A percentile compares a stretch with the other conserved stretches of the same genome.
These are phyloP conservation scores for Kalmusia sp. DNA, from an alignment of 2,329 filamentous ascomycete genomes.

Conservation along the genomic window DNA sequence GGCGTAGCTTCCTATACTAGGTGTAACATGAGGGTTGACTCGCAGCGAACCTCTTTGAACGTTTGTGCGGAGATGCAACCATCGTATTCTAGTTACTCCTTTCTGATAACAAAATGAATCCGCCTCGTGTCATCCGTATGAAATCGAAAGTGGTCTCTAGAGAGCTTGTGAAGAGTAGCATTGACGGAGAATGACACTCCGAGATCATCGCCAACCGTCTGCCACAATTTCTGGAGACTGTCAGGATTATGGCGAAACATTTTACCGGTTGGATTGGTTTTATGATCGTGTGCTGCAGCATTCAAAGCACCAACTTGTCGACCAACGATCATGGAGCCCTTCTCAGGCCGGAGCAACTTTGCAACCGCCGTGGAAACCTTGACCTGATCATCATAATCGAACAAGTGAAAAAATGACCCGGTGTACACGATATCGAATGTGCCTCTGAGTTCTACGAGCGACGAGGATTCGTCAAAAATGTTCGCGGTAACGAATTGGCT, in stretches of 20 bases:
- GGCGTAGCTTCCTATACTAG: constrained; percentile 10
- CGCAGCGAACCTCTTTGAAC: not conserved
- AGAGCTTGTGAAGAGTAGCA: constrained; percentile 19
- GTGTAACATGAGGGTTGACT: constrained; percentile 15
- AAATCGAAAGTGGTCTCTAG: constrained; percentile 15
- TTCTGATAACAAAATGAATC: constrained; percentile 29
- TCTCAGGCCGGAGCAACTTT: constrained; percentile 43
- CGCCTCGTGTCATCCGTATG: constrained; percentile 22
- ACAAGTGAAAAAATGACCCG: constrained; percentile 53
- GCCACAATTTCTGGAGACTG: constrained; percentile 48
- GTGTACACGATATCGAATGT: constrained; percentile 50
- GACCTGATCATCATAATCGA: constrained; percentile 43
- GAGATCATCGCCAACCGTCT: constrained; percentile 43
- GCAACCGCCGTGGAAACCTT: constrained; percentile 42
- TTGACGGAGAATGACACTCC: constrained; percentile 33
- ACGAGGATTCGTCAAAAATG: constrained; percentile 47
- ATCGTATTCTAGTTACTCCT: constrained; percentile 19
- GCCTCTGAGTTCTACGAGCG: constrained; percentile 32
- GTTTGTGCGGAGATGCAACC: not conserved
- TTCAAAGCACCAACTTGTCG: constrained; percentile 55
- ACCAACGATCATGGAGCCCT: constrained; percentile 59
- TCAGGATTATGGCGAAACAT: constrained; percentile 44
- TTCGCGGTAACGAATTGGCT: constrained; percentile 61
- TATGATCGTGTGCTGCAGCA: constrained; percentile 23
- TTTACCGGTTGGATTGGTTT: constrained; percentile 17